A percentile compares a stretch with the other conserved stretches of the same genome.
phyloP scores from a whole-genome alignment of 2,329 filamentous ascomycete genomes.

The Fusarium duplospermum region DNA sequence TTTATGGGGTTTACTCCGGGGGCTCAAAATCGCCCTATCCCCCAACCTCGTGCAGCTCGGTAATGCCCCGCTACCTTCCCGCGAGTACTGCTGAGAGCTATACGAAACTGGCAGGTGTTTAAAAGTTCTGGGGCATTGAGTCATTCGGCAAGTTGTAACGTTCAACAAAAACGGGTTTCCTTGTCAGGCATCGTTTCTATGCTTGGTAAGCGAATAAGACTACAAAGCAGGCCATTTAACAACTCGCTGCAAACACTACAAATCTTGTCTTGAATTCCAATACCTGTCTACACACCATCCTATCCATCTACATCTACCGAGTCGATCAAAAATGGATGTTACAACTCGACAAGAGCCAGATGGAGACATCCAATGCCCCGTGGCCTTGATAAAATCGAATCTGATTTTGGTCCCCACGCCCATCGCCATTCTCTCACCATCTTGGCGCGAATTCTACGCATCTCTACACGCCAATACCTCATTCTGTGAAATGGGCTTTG shows the following conservation, averaged over 20 bases:
- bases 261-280: background rate
- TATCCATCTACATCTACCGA: background rate
- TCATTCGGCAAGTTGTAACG: background rate
- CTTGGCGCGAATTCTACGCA: conserved; percentile 10
- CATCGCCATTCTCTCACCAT: conserved; percentile 1
- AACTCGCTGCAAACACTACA: background rate
- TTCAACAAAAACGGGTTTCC: background rate
- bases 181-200: background rate
- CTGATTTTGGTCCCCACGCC: conserved; percentile 34
- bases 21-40: too few species aligned
- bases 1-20: background rate
- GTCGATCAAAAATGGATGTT: background rate
- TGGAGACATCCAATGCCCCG: background rate
- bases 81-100: background rate
- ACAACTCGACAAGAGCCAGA: background rate
- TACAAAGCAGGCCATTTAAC: background rate
- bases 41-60: too few species aligned
- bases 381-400: conserved; percentile 1
- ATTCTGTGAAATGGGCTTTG: background rate
- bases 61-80: too few species aligned
- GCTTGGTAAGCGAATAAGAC: background rate
- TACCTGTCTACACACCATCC: background rate
- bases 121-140: background rate
- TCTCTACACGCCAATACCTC: background rate
- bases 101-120: background rate